Percentiles rank a stretch among this genome's conserved stretches.
Evolutionary conservation across 192 early-diverging fungal species (phyloP).

Genomic region (Mycoemilia scoparia): DNA sequence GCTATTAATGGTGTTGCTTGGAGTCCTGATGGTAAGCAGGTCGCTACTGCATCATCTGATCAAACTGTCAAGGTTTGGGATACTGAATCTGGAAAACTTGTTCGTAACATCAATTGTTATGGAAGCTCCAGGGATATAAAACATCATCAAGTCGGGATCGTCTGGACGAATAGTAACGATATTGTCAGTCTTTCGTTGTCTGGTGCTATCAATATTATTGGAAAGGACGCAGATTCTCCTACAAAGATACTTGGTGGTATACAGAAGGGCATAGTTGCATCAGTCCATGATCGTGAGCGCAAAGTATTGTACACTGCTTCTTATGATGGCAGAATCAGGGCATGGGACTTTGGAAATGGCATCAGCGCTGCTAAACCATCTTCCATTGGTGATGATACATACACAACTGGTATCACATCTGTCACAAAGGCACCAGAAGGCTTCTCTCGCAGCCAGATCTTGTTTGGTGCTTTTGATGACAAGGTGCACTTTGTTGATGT

Average conservation of each 20-base stretch:
- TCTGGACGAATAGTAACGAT: conserved; percentile 66
- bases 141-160: conserved; percentile 82
- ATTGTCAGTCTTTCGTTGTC: conserved; percentile 64
- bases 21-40: conserved; percentile 56
- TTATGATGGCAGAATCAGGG: conserved; percentile 81
- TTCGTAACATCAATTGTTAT: conserved; percentile 36
- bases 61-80: conserved; percentile 85
- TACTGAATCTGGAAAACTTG: conserved; percentile 44
- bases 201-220: conserved; percentile 74
- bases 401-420: not conserved
- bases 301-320: conserved; percentile 65
- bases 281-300: conserved; percentile 35
- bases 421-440: conserved; percentile 1
- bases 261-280: conserved; percentile 58
- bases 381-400: conserved; percentile 3
- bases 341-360: conserved; percentile 37
- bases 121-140: conserved; percentile 21
- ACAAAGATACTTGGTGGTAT: conserved; percentile 42
- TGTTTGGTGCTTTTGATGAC: conserved; percentile 15
- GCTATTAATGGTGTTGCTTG: conserved; percentile 72
- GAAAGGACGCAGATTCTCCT: conserved; percentile 16
- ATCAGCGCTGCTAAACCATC: conserved; percentile 4
- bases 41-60: conserved; percentile 76
- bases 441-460: conserved; percentile 1
- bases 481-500: conserved; percentile 9